These are phyloP conservation scores for Xerocomus alliaceus DNA, from an alignment of 1,284 basidiomycete species.

Conservation along the genomic window DNA sequence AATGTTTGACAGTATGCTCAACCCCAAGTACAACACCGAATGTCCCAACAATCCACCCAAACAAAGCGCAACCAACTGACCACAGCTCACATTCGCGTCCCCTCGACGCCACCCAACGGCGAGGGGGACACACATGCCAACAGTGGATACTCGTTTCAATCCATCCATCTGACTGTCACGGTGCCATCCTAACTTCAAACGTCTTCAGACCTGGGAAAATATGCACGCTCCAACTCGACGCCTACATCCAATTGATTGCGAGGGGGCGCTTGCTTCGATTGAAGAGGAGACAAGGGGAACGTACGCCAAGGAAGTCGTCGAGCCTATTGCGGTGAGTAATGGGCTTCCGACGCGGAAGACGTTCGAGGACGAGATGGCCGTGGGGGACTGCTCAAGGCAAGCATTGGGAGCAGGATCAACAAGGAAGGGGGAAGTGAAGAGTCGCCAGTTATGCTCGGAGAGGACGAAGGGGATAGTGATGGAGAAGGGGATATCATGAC, in stretches of 20 bases:
- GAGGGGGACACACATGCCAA: constrained; percentile 3
- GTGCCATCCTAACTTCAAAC: neutral
- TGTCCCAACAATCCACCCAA: neutral
- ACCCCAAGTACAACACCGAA: no score
- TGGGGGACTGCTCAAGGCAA: constrained; percentile 28
- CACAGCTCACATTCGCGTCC: constrained; percentile 1
- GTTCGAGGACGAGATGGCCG: constrained; percentile 29
- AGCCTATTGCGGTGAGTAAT: neutral
- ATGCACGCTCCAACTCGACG: no score
- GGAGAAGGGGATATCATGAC: neutral
- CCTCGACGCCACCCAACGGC: neutral
- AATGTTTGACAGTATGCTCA: no score
- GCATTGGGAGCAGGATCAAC: neutral
- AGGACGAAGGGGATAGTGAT: neutral
- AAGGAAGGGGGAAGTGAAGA: neutral
- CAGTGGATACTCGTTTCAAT: constrained; percentile 1
- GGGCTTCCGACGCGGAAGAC: constrained; percentile 3
- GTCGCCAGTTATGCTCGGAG: neutral
- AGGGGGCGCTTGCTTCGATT: constrained; percentile 1
- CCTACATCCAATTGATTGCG: no score
- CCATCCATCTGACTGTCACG: neutral
- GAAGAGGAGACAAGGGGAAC: constrained; percentile 12
- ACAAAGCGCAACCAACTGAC: constrained; percentile 3
- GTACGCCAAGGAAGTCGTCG: neutral
- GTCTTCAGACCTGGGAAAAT: no score